A percentile compares a stretch with the other conserved stretches of the same genome.
Evolutionary conservation across 805 yeast species (phyloP).

Genomic region (Ogataea methanolica): DNA sequence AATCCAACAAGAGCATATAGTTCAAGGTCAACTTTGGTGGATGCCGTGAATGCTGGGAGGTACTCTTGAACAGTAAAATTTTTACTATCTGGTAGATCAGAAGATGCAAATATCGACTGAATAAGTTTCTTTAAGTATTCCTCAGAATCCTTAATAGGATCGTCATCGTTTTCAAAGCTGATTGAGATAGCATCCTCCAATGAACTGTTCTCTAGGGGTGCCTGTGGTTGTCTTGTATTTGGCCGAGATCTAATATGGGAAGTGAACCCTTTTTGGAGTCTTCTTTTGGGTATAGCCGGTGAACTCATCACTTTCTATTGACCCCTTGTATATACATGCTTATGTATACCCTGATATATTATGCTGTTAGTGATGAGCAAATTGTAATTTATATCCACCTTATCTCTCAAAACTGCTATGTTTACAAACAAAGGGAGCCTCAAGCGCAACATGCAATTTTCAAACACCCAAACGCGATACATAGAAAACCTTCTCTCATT

Average conservation of each 20-base stretch:
- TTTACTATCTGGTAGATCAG: not conserved
- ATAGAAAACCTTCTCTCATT: no score
- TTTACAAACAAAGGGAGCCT: no score
- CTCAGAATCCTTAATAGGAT: constrained; percentile 15
- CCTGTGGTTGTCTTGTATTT: not conserved
- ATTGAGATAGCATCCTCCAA: not conserved
- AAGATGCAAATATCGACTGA: constrained; percentile 9
- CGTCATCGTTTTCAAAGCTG: not conserved
- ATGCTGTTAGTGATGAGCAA: not conserved
- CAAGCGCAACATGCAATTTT: no score
- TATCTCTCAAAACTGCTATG: no score
- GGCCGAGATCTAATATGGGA: constrained; percentile 2
- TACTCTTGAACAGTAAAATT: constrained; percentile 9
- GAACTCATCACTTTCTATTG: not conserved
- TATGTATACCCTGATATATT: not conserved
- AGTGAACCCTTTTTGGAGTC: not conserved
- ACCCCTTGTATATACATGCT: not conserved
- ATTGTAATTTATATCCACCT: no score
- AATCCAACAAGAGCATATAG: constrained; percentile 44
- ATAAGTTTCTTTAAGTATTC: constrained; percentile 22
- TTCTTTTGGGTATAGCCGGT: not conserved
- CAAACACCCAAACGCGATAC: no score
- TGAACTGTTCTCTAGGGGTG: not conserved
- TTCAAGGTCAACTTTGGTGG: constrained; percentile 37
- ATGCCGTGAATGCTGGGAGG: constrained; percentile 37